Base-by-base conservation (phyloP, 192 early-diverging fungal genomes). In the Umbelopsis ramanniana region DNA sequence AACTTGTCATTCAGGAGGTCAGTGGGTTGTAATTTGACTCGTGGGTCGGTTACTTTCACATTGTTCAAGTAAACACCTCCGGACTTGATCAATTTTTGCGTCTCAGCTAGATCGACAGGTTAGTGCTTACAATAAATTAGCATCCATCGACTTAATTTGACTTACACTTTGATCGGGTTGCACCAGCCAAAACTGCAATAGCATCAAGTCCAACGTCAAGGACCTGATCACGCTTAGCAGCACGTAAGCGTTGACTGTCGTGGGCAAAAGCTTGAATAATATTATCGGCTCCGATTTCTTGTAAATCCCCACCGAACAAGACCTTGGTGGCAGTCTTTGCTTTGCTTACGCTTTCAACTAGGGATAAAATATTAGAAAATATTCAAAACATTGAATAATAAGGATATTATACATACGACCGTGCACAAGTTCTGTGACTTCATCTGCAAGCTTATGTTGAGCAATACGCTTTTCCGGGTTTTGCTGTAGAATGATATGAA, bases 371-470 rank as follows among this genome's bases (percentile, higher is more conserved):
- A 3, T 46, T 17, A 54, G 19, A 19, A 69, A 21, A 15, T 67
- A 15, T 15, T 67, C 6, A 19, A 60, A 68, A 1, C 19, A 66
- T 19, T 21, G 19, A 19, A 40, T 21, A 38, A 40, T 17, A 37
- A 11, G 47, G 23, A 23, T 46, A 1, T 14, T 29, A 52, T 6
- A 38, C 71, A 78, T 78, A 89, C 87, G 76, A 68, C 96, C 95
- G 70, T 98, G 96, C 7, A 98, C 91, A 17, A 98, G 82, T 74
- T 95, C 93, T 24, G 95, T 98, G 29, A 91, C 90, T 78, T 98
- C 93, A 9, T 79, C 81, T 1, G 96, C 95, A 17, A 98, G 88
- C 21, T 80, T 66, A 29, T 84, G 83, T 67, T 98, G 96, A 1
- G 94, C 94, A 6, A 81, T 10, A 48, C 93, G 93, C 33, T 79